These are phyloP conservation scores for Stramenopiles sp. DNA, from an alignment of 352 stramenopile genomes.

Conservation along the genomic window DNA sequence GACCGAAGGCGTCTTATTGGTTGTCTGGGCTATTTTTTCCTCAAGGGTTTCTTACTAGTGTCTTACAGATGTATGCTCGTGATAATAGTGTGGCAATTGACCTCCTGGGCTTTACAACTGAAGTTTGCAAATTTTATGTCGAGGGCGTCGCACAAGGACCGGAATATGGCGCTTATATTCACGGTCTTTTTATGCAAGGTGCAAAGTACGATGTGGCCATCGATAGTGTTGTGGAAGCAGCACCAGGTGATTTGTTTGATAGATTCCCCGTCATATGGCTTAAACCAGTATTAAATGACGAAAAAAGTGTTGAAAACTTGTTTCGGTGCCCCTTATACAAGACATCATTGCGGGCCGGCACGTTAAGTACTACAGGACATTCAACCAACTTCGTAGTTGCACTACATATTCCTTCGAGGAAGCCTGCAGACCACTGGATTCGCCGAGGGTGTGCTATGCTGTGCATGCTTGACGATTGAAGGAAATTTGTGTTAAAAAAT, in stretches of 20 bases:
- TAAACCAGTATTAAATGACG: conserved; percentile 29
- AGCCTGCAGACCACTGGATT: conserved; percentile 67
- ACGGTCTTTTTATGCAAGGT: conserved; percentile 80
- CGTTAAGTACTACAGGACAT: conserved; percentile 70
- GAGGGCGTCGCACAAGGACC: conserved; percentile 33
- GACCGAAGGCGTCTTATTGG: conserved; percentile 59
- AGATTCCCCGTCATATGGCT: conserved; percentile 72
- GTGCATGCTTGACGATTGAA: conserved; percentile 80
- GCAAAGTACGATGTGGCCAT: conserved; percentile 53
- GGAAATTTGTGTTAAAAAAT: no score
- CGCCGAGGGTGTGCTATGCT: conserved; percentile 72
- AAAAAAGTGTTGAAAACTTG: conserved; percentile 14
- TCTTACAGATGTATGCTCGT: conserved; percentile 72
- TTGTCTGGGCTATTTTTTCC: conserved; percentile 83
- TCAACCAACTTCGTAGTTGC: conserved; percentile 76
- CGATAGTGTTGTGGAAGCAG: conserved; percentile 59
- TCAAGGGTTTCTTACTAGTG: conserved; percentile 78
- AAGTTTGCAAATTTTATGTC: conserved; percentile 49
- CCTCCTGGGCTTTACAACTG: conserved; percentile 53
- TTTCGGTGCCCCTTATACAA: conserved; percentile 82
- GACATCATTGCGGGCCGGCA: conserved; percentile 63
- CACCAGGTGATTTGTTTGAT: conserved; percentile 60
- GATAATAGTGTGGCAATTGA: conserved; percentile 73
- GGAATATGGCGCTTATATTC: conserved; percentile 63
- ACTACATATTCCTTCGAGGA: conserved; percentile 54